Conservation (phyloP, 164 flowering plant genomes). For the Santalum album region DNA sequence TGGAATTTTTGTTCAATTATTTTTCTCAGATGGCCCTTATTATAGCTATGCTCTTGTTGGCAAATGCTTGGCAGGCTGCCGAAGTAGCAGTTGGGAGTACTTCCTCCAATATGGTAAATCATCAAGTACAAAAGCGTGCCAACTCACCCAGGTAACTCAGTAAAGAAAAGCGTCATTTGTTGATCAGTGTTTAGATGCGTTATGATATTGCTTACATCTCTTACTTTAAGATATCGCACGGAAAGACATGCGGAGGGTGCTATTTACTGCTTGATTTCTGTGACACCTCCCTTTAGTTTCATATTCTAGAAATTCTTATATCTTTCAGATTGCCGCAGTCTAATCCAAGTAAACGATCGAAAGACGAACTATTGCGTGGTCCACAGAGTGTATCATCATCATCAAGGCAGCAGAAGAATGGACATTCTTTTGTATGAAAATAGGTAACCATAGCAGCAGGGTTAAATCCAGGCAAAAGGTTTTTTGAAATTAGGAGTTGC, state of each 20-base stretch:
- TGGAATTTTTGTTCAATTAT: too few relatives aligned
- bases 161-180: too few relatives aligned
- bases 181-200: too few relatives aligned
- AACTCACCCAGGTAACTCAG: conserved; percentile 31
- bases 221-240: too few relatives aligned
- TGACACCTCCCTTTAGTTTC: too few relatives aligned
- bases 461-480: not conserved
- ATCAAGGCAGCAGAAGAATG: conserved; percentile 18
- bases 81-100: conserved; percentile 23
- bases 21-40: too few relatives aligned
- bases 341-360: conserved; percentile 21
- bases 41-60: not conserved
- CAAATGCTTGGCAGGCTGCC: conserved; percentile 28
- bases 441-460: not conserved
- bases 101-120: conserved; percentile 18
- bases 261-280: too few relatives aligned
- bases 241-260: too few relatives aligned
- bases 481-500: too few relatives aligned
- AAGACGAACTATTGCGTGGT: conserved; percentile 26
- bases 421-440: conserved; percentile 11
- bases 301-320: too few relatives aligned
- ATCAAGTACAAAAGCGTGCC: conserved; percentile 30
- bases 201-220: too few relatives aligned
- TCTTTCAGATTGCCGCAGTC: conserved; percentile 23
- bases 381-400: conserved; percentile 12